Evolutionary conservation across 495 filamentous ascomycete genomes (phyloP).

Genomic region (Tuber calosporum): DNA sequence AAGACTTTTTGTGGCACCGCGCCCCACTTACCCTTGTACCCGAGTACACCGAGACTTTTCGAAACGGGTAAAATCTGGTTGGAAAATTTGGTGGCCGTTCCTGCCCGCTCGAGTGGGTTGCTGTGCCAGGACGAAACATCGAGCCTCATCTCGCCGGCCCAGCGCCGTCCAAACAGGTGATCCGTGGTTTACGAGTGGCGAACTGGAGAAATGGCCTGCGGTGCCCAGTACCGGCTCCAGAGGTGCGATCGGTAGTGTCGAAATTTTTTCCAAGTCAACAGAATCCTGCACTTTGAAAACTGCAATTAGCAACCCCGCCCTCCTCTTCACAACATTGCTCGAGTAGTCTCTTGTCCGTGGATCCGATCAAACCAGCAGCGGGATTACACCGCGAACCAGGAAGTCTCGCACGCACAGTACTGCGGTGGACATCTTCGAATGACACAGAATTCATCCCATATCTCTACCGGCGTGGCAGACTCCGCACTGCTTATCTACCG

Average conservation of each 20-base stretch:
- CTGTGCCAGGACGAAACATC: not conserved
- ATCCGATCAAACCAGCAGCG: not conserved
- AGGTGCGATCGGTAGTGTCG: not conserved
- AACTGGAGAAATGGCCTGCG: not conserved
- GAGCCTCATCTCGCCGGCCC: not conserved
- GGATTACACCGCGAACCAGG: not conserved
- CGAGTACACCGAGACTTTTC: not conserved
- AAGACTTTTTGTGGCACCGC: too few species aligned
- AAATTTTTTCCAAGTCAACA: not conserved
- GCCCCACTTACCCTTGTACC: too few species aligned
- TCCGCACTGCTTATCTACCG: too few species aligned
- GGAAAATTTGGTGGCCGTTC: not conserved
- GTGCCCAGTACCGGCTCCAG: not conserved
- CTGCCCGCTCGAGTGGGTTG: too few species aligned
- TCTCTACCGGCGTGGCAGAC: too few species aligned
- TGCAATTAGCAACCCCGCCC: not conserved
- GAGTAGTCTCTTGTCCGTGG: not conserved
- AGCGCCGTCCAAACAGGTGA: not conserved
- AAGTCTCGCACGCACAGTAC: not conserved
- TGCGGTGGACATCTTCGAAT: not conserved
- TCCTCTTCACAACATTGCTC: not conserved
- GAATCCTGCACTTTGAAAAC: not conserved
- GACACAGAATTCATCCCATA: too few species aligned
- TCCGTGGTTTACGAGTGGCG: not conserved
- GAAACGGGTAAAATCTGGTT: not conserved